Evolutionary conservation across 1,139 yeast species (phyloP), one percentile per base, ranked within the genome.

Genomic region (Pichia sp.): DNA sequence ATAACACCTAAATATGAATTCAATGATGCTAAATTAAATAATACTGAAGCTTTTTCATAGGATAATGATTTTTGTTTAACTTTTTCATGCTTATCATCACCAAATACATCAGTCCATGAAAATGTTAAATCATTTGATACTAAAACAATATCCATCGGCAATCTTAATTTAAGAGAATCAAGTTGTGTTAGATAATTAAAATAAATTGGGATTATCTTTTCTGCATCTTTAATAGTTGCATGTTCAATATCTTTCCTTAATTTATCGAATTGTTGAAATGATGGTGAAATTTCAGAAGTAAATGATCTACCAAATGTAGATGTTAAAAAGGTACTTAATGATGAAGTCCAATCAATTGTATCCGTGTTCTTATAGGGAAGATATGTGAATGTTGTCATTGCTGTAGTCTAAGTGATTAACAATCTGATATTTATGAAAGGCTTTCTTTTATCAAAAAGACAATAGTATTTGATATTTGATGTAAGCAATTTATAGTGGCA

Each of bases 1-100:
- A 38, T 37, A 9, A 47, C 47, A n/a, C 47, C 75, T 80, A 44
- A 74, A 65, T 44, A 70, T 68, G 80, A 73, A 41, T 79, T 69
- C 4, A 73, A 55, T 1, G 78, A 71, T 0, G 85, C 96, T 41
- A 82, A 65, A 58, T 90, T 90, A 69, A 82, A 92, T 46, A 92
- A 68, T 2, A 84, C 67, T 29, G 87, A 79, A 2, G 97, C 96
- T 65, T 92, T 92, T 59, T 92, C 98, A 60, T 86, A 90, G 0
- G 96, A 90, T 42, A 87, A 61, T 1, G 86, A 78, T 55, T 72
- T 74, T 58, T 82, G 87, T 1, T 78, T 67, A 9, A 82, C 76
- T 36, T 71, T 67, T 7, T 33, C 27, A 3, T 28, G 4, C 36
- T 75, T 75, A 5, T 73, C 63, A 3, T 69, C 61, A 37, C 69